Base-by-base conservation (phyloP, 2,329 filamentous ascomycete genomes). In the Pseudopyricularia javanii region DNA sequence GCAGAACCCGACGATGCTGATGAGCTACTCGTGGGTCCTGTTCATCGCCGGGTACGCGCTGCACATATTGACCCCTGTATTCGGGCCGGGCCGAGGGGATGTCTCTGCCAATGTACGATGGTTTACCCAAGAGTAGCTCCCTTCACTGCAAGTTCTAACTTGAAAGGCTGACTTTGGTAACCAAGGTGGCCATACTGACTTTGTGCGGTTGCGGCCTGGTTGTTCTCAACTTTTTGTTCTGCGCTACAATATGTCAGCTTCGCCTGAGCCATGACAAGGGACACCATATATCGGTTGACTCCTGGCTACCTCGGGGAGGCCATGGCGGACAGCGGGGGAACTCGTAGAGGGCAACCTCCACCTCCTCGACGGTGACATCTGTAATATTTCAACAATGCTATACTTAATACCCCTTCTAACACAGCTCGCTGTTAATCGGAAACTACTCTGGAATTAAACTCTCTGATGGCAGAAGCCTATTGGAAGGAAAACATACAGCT, bases 21-120 rank as follows among this genome's bases (percentile, higher is more conserved):
- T 53, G 51, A 45, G 43, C 43, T 53, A 53, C 32, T 53, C 51
- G 3, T 53, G 51, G 51, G 51, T 53, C n/a, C 35, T 53, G 22
- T 53, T 53, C 32, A 40, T 53, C 28, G 51, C 47, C 26, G 51
- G 51, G 32, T 53, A 53, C 26, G 43, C 40, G 24, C 28, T 53
- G 51, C 51, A 53, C 22, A 30, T 53, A 30, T 37, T 53, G 30
- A 53, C 51, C 11, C 51, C 51, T 5, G 51, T 48, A 2, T 53
- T 53, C 24, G 40, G 35, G n/a, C 51, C 51, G 15, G 15, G 37
- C 12, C 51, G 34, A 17, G 40, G 37, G 20, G 43, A 53, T 40
- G 45, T 48, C 43, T 53, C 51, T 15, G 7, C 40, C 28, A 53
- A 20, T 26, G 51, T 49, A 17, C 9, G 35, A 17, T 20, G n/a